Percentiles rank a stretch among this genome's conserved stretches.
phyloP scores from a whole-genome alignment of 768 basidiomycete species.

The Boletales sp. region DNA sequence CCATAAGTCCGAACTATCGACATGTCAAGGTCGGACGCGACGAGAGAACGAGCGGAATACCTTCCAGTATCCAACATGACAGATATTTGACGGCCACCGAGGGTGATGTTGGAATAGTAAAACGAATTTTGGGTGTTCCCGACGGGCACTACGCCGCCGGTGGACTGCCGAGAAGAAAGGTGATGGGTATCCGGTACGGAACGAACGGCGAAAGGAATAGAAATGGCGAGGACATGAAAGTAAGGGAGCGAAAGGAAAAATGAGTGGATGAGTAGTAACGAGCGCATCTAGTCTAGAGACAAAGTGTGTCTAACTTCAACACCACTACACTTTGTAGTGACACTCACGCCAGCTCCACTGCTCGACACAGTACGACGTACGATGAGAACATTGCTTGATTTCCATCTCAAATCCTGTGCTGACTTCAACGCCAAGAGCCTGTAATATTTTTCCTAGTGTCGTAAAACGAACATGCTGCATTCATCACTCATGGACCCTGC shows the following conservation, averaged over 20 bases:
- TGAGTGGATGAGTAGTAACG: conserved; percentile 16
- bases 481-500: neutral
- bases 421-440: too few relatives aligned
- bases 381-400: too few relatives aligned
- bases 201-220: conserved; percentile 30
- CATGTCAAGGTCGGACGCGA: conserved; percentile 1
- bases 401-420: too few relatives aligned
- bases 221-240: conserved; percentile 25
- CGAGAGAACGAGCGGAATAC: conserved; percentile 28
- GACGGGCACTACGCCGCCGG: conserved; percentile 38
- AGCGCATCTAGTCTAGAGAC: too few relatives aligned
- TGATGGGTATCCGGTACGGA: conserved; percentile 1
- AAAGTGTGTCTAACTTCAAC: too few relatives aligned
- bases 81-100: conserved; percentile 53
- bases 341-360: too few relatives aligned
- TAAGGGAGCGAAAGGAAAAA: conserved; percentile 16
- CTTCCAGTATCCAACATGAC: conserved; percentile 80
- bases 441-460: too few relatives aligned
- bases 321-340: too few relatives aligned
- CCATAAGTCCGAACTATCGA: conserved; percentile 70
- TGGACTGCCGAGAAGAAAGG: conserved; percentile 23
- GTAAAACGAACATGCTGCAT: too few relatives aligned
- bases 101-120: conserved; percentile 68
- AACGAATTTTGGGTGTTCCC: conserved; percentile 68
- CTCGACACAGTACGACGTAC: too few relatives aligned